Conservation (phyloP, 2,329 filamentous ascomycete species). For the Botrytis pseudocinerea region DNA sequence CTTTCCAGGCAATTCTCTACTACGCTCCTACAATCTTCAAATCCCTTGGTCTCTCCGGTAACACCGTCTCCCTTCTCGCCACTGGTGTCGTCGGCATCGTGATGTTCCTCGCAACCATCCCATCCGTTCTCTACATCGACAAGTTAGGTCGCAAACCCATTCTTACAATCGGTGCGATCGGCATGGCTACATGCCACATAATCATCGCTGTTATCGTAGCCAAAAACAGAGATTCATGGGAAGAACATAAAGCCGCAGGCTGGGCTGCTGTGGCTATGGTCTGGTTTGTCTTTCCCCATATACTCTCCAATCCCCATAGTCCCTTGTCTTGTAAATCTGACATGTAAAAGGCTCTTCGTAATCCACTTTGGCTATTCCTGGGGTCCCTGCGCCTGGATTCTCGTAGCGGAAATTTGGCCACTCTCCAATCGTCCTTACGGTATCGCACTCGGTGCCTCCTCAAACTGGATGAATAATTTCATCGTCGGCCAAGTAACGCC, state of each 20-base stretch:
- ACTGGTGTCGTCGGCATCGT: conserved; percentile 72
- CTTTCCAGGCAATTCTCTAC: conserved; percentile 35
- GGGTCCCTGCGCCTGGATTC: conserved; percentile 74
- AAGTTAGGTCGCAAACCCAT: conserved; percentile 63
- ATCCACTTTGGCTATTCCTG: conserved; percentile 75
- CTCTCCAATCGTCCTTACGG: conserved; percentile 69
- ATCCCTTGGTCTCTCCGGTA: conserved; percentile 47
- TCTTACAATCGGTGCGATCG: conserved; percentile 63
- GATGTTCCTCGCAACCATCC: conserved; percentile 68
- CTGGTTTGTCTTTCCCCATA: conserved; percentile 44
- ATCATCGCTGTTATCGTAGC: conserved; percentile 51
- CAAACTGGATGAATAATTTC: conserved; percentile 64
- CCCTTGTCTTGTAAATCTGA: neutral
- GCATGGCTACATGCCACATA: conserved; percentile 57
- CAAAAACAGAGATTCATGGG: conserved; percentile 60
- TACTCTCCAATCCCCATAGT: too few species aligned
- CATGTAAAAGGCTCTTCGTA: conserved; percentile 57
- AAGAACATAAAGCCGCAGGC: conserved; percentile 57
- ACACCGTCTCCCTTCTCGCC: conserved; percentile 59
- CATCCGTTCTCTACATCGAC: conserved; percentile 66
- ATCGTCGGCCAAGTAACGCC: conserved; percentile 70
- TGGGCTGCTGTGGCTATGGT: conserved; percentile 69
- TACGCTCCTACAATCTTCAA: conserved; percentile 53
- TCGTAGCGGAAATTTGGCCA: conserved; percentile 75
- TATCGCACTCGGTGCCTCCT: conserved; percentile 65